These are phyloP conservation scores for Rhododendron henanense DNA, from an alignment of 148 eudicot species.

Conservation along the genomic window DNA sequence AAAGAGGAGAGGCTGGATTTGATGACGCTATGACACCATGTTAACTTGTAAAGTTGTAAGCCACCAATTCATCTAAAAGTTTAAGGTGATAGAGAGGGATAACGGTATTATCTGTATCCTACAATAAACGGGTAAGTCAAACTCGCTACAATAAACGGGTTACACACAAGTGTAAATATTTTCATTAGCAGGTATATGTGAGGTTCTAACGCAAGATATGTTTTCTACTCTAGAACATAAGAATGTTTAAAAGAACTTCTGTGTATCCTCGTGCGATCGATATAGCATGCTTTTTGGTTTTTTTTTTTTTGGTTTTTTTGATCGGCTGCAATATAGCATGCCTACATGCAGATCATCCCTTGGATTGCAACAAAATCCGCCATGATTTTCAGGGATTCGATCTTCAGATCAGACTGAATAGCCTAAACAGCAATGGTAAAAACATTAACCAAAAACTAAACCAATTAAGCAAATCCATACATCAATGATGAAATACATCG, in stretches of 20 bases:
- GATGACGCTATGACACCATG: too few relatives aligned
- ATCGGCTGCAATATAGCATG: too few relatives aligned
- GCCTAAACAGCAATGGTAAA: neutral
- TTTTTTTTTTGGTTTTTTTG: too few relatives aligned
- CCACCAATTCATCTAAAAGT: too few relatives aligned
- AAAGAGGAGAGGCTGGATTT: too few relatives aligned
- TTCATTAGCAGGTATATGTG: neutral
- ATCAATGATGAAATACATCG: neutral
- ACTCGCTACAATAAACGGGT: neutral
- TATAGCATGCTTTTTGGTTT: too few relatives aligned
- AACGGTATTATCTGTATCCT: too few relatives aligned
- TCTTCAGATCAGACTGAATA: neutral
- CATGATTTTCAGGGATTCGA: neutral
- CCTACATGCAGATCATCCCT: too few relatives aligned
- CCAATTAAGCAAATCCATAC: neutral
- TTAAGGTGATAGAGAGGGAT: neutral
- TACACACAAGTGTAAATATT: neutral
- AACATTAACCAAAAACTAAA: neutral
- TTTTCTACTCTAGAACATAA: neutral
- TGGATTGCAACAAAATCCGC: too few relatives aligned
- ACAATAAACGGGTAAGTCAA: neutral
- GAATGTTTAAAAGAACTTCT: too few relatives aligned
- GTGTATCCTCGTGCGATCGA: neutral
- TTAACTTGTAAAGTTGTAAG: too few relatives aligned
- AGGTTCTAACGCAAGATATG: neutral